phyloP scores from a whole-genome alignment of 495 filamentous ascomycete genomes.

The Lophiotrema nucula region DNA sequence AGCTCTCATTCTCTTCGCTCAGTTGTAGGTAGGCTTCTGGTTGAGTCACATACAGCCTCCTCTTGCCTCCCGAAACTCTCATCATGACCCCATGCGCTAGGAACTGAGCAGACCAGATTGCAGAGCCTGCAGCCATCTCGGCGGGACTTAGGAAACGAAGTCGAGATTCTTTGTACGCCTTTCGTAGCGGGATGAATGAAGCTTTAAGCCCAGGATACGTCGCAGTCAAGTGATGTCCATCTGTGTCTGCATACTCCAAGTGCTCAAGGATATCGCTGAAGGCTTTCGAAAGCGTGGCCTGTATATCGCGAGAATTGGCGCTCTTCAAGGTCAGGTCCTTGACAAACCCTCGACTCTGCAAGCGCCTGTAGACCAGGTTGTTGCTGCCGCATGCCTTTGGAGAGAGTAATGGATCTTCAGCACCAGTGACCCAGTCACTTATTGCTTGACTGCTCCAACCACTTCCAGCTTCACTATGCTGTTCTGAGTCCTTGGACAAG shows the following conservation, averaged over 20 bases:
- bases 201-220: slow-evolving; percentile 46
- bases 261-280: slow-evolving; percentile 55
- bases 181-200: slow-evolving; percentile 66
- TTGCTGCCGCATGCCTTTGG: slow-evolving; percentile 57
- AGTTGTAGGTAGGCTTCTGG: slow-evolving; percentile 63
- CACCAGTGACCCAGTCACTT: slow-evolving; percentile 40
- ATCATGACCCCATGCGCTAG: slow-evolving; percentile 62
- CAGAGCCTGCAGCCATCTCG: slow-evolving; percentile 62
- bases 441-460: slow-evolving; percentile 46
- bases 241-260: slow-evolving; percentile 8
- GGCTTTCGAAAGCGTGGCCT: slow-evolving; percentile 54
- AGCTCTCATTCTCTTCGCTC: slow-evolving; percentile 33
- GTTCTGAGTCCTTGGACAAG: slow-evolving; percentile 1
- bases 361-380: slow-evolving; percentile 57
- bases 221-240: slow-evolving; percentile 10
- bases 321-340: slow-evolving; percentile 55
- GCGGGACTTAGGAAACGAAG: slow-evolving; percentile 62
- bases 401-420: slow-evolving; percentile 52
- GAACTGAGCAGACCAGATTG: slow-evolving; percentile 66
- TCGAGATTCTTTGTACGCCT: slow-evolving; percentile 64
- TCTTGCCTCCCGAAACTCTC: slow-evolving; percentile 53
- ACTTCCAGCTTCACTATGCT: slow-evolving; percentile 9
- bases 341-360: slow-evolving; percentile 66
- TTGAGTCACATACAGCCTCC: slow-evolving; percentile 65
- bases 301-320: slow-evolving; percentile 61